These are phyloP conservation scores for Calonectria ilicicola DNA, from an alignment of 2,329 filamentous ascomycete species.

Conservation along the genomic window DNA sequence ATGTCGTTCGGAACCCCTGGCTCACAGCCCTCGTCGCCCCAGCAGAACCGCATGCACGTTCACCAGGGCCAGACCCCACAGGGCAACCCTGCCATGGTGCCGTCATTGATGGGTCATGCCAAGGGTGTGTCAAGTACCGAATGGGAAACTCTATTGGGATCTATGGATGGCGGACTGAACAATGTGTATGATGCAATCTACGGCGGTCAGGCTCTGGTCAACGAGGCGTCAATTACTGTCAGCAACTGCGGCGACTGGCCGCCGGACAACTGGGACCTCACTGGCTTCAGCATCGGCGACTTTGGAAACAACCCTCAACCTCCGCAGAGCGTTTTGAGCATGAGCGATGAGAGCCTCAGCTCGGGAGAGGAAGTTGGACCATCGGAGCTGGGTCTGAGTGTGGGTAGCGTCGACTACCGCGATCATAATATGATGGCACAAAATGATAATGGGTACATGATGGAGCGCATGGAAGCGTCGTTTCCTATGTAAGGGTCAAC, in stretches of 20 bases:
- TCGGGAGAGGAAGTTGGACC: slow-evolving; percentile 64
- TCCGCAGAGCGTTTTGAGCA: slow-evolving; percentile 66
- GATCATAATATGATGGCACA: slow-evolving; percentile 43
- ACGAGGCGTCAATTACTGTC: slow-evolving; percentile 59
- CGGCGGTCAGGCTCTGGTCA: slow-evolving; percentile 68
- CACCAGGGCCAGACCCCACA: slow-evolving; percentile 35
- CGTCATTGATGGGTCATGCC: slow-evolving; percentile 27
- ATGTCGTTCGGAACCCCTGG: slow-evolving; percentile 62
- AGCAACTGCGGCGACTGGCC: slow-evolving; percentile 62
- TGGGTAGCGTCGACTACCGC: slow-evolving; percentile 50
- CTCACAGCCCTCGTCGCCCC: slow-evolving; percentile 63
- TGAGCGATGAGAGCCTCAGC: slow-evolving; percentile 70
- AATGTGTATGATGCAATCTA: slow-evolving; percentile 91
- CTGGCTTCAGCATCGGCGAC: slow-evolving; percentile 63
- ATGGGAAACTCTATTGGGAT: slow-evolving; percentile 85
- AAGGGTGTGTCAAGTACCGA: slow-evolving; percentile 73
- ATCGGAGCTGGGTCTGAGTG: slow-evolving; percentile 58
- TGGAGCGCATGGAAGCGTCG: slow-evolving; percentile 40
- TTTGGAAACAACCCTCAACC: slow-evolving; percentile 55
- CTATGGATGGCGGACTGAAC: slow-evolving; percentile 81
- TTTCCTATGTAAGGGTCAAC: slow-evolving; percentile 34
- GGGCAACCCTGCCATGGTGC: slow-evolving; percentile 43
- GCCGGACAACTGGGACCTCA: slow-evolving; percentile 68
- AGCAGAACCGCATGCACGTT: slow-evolving; percentile 54
- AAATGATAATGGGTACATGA: slow-evolving; percentile 37